Percentiles rank a stretch among this genome's conserved stretches.
Evolutionary conservation across 1,284 basidiomycete species (phyloP).

Genomic region (Boletus sp.): DNA sequence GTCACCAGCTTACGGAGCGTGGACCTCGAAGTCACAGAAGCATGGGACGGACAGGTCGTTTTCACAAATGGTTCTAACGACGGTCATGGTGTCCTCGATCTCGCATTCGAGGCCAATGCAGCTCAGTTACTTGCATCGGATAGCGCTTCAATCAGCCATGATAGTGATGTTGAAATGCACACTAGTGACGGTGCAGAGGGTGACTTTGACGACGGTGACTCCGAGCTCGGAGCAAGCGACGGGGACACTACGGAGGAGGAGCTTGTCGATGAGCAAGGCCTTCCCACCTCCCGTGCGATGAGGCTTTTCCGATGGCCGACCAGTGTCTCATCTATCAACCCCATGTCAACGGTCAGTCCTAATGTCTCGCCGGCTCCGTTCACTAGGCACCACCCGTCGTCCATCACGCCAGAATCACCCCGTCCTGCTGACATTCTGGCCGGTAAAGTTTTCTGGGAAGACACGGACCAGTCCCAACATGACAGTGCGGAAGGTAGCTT

Average conservation of each 20-base stretch:
- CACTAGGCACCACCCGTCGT: conserved; percentile 34
- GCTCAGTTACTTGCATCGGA: conserved; percentile 46
- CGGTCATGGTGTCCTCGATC: conserved; percentile 51
- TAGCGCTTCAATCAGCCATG: conserved; percentile 35
- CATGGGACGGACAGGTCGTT: conserved; percentile 69
- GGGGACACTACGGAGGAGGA: conserved; percentile 77
- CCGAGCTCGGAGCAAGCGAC: conserved; percentile 39
- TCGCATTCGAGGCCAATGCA: conserved; percentile 54
- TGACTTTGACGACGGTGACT: conserved; percentile 40
- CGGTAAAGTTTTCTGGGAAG: conserved; percentile 51
- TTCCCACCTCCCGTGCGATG: conserved; percentile 74
- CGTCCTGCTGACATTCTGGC: conserved; percentile 66
- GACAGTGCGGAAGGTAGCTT: conserved; percentile 36
- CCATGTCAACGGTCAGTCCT: conserved; percentile 68
- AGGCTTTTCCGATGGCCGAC: conserved; percentile 64
- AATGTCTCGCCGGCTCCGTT: conserved; percentile 44
- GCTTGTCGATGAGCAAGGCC: conserved; percentile 65
- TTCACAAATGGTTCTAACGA: conserved; percentile 62
- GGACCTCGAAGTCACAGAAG: conserved; percentile 62
- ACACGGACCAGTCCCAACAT: conserved; percentile 38
- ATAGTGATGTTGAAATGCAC: conserved; percentile 43
- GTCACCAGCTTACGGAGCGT: conserved; percentile 36
- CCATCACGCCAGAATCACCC: conserved; percentile 42
- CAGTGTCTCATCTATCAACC: conserved; percentile 66
- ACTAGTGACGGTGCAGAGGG: conserved; percentile 36